Conservation (phyloP, 1,139 yeast species). For the Magnusiomyces magnusii region DNA sequence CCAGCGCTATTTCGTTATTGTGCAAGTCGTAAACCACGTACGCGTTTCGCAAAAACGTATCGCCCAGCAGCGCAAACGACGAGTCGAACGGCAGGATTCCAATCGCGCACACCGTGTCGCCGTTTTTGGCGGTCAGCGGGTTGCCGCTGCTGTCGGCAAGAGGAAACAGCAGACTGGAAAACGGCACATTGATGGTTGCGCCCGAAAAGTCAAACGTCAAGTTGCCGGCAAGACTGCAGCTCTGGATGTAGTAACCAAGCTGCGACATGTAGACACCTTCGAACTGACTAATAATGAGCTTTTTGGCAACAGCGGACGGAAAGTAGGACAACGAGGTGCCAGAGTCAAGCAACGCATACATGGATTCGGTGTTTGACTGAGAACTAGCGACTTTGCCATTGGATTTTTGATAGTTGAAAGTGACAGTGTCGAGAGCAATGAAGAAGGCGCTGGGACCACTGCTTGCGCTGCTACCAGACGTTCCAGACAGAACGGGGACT, state of each 20-base stretch:
- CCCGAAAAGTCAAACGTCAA: constrained; percentile 46
- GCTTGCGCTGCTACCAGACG: constrained; percentile 11
- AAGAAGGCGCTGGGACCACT: constrained; percentile 13
- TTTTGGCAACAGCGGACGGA: constrained; percentile 20
- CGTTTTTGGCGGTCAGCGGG: constrained; percentile 19
- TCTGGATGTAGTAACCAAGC: constrained; percentile 23
- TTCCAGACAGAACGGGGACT: constrained; percentile 20
- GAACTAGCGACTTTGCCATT: neutral
- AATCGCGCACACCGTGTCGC: constrained; percentile 27
- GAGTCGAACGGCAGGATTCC: constrained; percentile 25
- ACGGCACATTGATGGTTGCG: constrained; percentile 38
- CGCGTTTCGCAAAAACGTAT: constrained; percentile 64
- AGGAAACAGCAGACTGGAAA: constrained; percentile 31
- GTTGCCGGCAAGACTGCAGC: constrained; percentile 21
- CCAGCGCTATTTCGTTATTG: constrained; percentile 54
- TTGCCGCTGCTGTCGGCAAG: constrained; percentile 15
- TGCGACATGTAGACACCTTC: constrained; percentile 15
- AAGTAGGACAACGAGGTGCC: constrained; percentile 30
- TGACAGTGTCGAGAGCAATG: constrained; percentile 13
- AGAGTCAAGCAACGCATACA: constrained; percentile 27
- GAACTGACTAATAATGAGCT: constrained; percentile 11
- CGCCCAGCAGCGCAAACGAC: constrained; percentile 47
- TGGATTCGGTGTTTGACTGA: neutral
- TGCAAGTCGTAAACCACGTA: constrained; percentile 77
- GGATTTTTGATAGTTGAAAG: neutral